phyloP scores from a whole-genome alignment of 352 stramenopile genomes.

The Pythium apleroticum region DNA sequence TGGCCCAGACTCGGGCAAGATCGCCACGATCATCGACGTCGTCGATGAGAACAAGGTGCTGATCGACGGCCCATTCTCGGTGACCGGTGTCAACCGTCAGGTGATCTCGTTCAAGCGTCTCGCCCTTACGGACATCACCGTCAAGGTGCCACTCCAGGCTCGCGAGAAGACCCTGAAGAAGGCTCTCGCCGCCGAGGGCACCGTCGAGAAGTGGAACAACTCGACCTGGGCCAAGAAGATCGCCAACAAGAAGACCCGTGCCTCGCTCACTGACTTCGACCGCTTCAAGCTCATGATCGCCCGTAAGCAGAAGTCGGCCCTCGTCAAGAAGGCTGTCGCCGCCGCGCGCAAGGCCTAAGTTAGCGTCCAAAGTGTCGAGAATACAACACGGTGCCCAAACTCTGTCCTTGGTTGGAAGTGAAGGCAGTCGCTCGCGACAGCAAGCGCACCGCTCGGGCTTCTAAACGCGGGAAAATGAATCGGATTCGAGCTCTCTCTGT shows the following conservation, averaged over 20 bases:
- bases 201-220: constrained; percentile 94
- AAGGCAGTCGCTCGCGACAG: not conserved
- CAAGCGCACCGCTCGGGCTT: not conserved
- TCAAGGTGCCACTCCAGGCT: constrained; percentile 94
- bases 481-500: constrained; percentile 17
- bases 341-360: constrained; percentile 66
- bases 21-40: constrained; percentile 99
- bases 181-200: constrained; percentile 82
- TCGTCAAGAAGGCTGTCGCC: constrained; percentile 92
- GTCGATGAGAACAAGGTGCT: constrained; percentile 99
- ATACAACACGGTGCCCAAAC: constrained; percentile 26
- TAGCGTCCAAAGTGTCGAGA: constrained; percentile 17
- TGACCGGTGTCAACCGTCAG: constrained; percentile 97
- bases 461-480: constrained; percentile 22
- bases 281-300: constrained; percentile 99
- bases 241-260: constrained; percentile 94
- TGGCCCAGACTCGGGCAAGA: constrained; percentile 96
- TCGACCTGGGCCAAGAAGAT: constrained; percentile 99
- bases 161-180: constrained; percentile 95
- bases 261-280: constrained; percentile 96
- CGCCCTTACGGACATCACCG: constrained; percentile 96
- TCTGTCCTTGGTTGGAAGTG: constrained; percentile 7
- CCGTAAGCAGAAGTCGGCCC: constrained; percentile 96
- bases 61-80: constrained; percentile 94
- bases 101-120: constrained; percentile 98